Percentiles rank a stretch among this genome's conserved stretches.
Evolutionary conservation across 108 stramenopile genomes (phyloP).

Genomic region (Cyclotella baltica): DNA sequence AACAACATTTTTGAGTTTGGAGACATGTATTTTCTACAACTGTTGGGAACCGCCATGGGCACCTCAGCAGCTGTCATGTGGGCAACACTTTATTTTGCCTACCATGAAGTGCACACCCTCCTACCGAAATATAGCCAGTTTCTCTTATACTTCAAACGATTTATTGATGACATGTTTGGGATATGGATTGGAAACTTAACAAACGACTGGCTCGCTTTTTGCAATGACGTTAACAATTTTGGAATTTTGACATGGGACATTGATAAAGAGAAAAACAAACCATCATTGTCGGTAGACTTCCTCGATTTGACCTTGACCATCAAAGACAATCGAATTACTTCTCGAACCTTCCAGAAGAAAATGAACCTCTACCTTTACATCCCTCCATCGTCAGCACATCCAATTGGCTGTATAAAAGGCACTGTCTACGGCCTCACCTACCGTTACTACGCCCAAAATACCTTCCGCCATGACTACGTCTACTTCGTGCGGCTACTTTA

Average conservation of each 20-base stretch:
- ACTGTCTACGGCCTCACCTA: no score
- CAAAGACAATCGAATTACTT: no score
- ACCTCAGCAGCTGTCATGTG: conserved; percentile 14
- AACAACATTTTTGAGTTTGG: conserved; percentile 33
- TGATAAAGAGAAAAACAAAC: no score
- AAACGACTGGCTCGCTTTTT: conserved; percentile 1
- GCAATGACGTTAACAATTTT: conserved; percentile 26
- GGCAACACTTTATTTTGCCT: conserved; percentile 20
- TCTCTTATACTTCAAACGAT: conserved; percentile 26
- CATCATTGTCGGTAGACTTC: no score
- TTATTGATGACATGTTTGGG: conserved; percentile 32
- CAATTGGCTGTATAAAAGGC: no score
- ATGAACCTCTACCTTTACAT: no score
- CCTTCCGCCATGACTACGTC: no score
- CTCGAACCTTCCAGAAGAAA: no score
- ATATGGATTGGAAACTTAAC: conserved; percentile 19
- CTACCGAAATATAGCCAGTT: conserved; percentile 13
- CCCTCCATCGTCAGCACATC: no score
- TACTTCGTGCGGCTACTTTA: no score
- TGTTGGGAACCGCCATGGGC: conserved; percentile 21
- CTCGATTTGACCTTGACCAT: no score
- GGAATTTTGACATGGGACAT: conserved; percentile 23
- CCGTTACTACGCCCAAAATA: no score
- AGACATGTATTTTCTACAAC: conserved; percentile 13
- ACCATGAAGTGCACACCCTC: conserved; percentile 22